Base-by-base conservation (phyloP, 164 flowering plant genomes). In the Vitis amurensis region DNA sequence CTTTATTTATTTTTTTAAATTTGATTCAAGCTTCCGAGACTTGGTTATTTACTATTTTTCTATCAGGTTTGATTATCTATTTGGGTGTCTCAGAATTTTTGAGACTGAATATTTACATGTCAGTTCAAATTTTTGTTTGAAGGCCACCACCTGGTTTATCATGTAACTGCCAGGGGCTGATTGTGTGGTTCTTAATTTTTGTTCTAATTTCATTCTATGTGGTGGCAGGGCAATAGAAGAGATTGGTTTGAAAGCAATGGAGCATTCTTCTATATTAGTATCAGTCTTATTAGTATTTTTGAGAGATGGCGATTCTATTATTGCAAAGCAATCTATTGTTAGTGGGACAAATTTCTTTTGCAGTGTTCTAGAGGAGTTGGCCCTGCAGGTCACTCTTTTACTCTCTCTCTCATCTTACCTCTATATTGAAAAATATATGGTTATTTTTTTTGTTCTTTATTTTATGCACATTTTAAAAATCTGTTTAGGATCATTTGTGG, bases 221-320 rank as follows among this genome's bases (percentile, higher is more conserved):
- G 75, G 37, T 81, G 75, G 47, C 77, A 95, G 99, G 94, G 78
- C 84, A 14, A 79, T 90, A 51, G 94, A 89, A 61, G 93, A 89
- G 68, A 76, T 87, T 74, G 85, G 89, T 10, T 69, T 86, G 76
- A 89, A 78, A 74, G 76, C 72, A 31, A 69, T 89, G 83, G 97
- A 91, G 63, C 80, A 87, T 49, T 85, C 88, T 65, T 71, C 74
- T 27, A 47, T 85, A 56, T 73, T 91, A 7, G 75, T 90, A 74
- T 88, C 94, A 2, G 84, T 85, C 11, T 64, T 91, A 8, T 69
- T 95, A 79, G 63, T 71, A 29, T 78, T 77, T 70, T 67, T 91
- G 60, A 85, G 81, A 69, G 99, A 95, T 75, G 69, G 64, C 29
- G 83, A 83, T 66, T 69, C 88, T 51, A 50, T 69, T 69, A 90